Evolutionary conservation across 73 alveolate species (phyloP).

Genomic region (Stentor roeselii): DNA sequence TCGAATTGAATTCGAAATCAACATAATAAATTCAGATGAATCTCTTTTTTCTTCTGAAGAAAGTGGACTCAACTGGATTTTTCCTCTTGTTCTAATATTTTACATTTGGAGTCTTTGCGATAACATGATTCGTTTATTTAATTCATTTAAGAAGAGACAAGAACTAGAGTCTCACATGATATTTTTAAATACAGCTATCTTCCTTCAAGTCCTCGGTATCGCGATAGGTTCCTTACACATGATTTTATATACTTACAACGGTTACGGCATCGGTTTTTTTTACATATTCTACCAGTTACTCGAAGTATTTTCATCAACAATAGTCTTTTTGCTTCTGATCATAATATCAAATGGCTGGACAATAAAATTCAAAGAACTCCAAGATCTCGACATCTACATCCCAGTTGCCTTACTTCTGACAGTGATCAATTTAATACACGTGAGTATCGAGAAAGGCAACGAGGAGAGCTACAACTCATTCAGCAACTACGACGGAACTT

Average conservation of each 20-base stretch:
- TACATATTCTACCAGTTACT: slow-evolving; percentile 24
- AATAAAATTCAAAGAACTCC: slow-evolving; percentile 35
- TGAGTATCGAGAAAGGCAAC: slow-evolving; percentile 39
- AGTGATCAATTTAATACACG: slow-evolving; percentile 35
- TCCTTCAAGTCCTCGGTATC: slow-evolving; percentile 20
- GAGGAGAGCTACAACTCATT: slow-evolving; percentile 38
- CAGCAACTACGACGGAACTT: slow-evolving; percentile 36
- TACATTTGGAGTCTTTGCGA: slow-evolving; percentile 14
- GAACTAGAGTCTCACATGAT: slow-evolving; percentile 33
- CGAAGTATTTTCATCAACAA: slow-evolving; percentile 28
- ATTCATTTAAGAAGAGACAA: slow-evolving; percentile 32
- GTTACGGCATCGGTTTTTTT: slow-evolving; percentile 28
- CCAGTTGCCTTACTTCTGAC: slow-evolving; percentile 33
- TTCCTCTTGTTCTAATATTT: slow-evolving; percentile 6
- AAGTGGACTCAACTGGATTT: slow-evolving; percentile 30
- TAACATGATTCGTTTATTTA: slow-evolving; percentile 20
- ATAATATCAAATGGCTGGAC: slow-evolving; percentile 47
- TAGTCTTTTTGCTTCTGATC: slow-evolving; percentile 16
- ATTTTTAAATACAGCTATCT: slow-evolving; percentile 28
- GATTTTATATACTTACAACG: slow-evolving; percentile 30
- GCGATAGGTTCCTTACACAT: slow-evolving; percentile 29
- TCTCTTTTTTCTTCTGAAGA: slow-evolving; percentile 43
- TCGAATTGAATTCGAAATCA: slow-evolving; percentile 32
- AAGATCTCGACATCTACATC: slow-evolving; percentile 32
- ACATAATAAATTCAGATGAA: slow-evolving; percentile 28